Percentiles rank a stretch among this genome's conserved stretches.
These are phyloP conservation scores for Populus trichocarpa DNA, from an alignment of 441 rosid genomes.

Conservation along the genomic window DNA sequence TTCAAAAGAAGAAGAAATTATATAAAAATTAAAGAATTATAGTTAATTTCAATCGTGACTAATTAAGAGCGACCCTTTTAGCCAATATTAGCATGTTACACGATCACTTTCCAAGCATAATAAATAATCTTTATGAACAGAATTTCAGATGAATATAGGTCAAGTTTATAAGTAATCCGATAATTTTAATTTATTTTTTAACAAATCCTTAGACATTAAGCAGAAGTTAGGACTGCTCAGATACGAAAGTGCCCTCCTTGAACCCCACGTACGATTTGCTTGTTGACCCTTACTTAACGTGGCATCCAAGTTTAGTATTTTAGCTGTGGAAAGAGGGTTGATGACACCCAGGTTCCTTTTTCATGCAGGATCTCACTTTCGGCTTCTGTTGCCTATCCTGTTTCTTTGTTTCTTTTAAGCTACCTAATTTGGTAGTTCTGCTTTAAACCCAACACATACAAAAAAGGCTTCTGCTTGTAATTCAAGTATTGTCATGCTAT, in stretches of 20 bases:
- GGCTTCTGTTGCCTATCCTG: neutral
- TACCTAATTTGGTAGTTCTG: neutral
- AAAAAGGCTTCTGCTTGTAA: neutral
- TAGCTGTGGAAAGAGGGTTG: neutral
- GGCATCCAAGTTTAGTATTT: neutral
- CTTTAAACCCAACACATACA: neutral
- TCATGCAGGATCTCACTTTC: neutral
- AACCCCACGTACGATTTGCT: neutral
- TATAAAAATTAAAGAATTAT: no score
- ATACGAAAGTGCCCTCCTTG: neutral
- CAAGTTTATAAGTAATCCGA: neutral
- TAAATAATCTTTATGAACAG: no score
- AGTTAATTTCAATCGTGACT: neutral
- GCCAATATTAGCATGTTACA: neutral
- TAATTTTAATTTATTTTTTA: no score
- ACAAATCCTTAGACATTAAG: neutral
- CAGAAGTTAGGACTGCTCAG: neutral
- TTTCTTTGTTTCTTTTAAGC: neutral
- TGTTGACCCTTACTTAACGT: constrained; percentile 11
- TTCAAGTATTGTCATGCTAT: neutral
- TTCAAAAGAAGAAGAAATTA: neutral
- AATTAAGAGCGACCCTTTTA: neutral
- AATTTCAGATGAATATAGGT: neutral
- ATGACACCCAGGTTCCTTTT: neutral
- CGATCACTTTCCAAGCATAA: neutral